phyloP scores from a whole-genome alignment of 2,329 filamentous ascomycete species.

The Colletotrichum sp. region DNA sequence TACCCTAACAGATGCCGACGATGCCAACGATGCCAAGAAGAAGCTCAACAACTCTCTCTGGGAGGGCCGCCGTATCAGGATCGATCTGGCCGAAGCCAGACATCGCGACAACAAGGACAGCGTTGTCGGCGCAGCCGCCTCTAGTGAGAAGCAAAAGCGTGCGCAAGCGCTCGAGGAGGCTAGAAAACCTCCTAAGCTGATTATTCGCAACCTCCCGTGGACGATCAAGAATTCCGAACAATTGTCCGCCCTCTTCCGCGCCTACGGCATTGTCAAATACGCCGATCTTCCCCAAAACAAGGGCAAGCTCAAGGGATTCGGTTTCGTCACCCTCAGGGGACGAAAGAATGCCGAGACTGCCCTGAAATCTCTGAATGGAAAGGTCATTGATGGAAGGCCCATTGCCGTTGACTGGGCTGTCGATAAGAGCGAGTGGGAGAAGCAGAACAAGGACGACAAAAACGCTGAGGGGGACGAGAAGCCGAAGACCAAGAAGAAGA shows the following conservation, averaged over 20 bases:
- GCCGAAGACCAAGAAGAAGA: constrained; percentile 32
- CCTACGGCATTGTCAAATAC: constrained; percentile 90
- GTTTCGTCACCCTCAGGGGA: constrained; percentile 88
- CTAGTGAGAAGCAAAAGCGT: constrained; percentile 54
- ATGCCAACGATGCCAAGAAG: constrained; percentile 80
- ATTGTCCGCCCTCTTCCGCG: constrained; percentile 78
- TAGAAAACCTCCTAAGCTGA: constrained; percentile 73
- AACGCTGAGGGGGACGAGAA: constrained; percentile 22
- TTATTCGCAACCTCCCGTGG: constrained; percentile 95
- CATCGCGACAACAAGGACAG: constrained; percentile 61
- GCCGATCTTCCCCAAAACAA: constrained; percentile 83
- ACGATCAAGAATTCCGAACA: constrained; percentile 88
- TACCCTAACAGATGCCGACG: constrained; percentile 92
- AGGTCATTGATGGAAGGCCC: constrained; percentile 83
- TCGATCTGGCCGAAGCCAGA: constrained; percentile 88
- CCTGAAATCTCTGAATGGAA: constrained; percentile 85
- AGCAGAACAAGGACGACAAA: constrained; percentile 52
- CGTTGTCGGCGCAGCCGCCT: constrained; percentile 38
- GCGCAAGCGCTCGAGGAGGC: constrained; percentile 66
- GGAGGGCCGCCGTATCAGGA: constrained; percentile 79
- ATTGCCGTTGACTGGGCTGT: constrained; percentile 97
- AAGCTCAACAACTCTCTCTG: constrained; percentile 81
- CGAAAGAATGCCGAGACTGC: constrained; percentile 92
- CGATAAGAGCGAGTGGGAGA: constrained; percentile 85
- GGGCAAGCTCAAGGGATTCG: constrained; percentile 82